These are phyloP conservation scores for Zygnema cylindricum DNA, from an alignment of 139 green algal genomes.

Conservation along the genomic window DNA sequence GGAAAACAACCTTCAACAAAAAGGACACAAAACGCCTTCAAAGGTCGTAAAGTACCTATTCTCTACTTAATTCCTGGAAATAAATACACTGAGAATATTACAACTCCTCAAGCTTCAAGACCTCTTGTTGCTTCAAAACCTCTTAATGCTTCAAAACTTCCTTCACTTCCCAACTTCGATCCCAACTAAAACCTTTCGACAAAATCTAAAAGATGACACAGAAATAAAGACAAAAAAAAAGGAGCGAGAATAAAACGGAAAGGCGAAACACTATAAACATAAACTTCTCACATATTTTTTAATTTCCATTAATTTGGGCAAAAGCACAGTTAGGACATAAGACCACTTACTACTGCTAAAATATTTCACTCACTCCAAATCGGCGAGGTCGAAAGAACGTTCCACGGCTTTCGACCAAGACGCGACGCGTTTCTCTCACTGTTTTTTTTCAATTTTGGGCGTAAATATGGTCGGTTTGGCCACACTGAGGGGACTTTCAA, in stretches of 20 bases:
- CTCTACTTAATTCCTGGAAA: too few species aligned
- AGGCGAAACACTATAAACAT: neutral
- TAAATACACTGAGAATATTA: neutral
- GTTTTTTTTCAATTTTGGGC: constrained; percentile 3
- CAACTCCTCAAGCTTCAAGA: neutral
- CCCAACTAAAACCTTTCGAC: too few species aligned
- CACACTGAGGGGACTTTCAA: neutral
- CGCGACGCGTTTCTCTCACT: constrained; percentile 6
- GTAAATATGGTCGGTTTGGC: constrained; percentile 16
- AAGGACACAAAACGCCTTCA: neutral
- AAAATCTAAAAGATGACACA: neutral
- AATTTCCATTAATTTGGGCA: too few species aligned
- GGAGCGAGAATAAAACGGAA: too few species aligned
- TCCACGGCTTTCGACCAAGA: constrained; percentile 22
- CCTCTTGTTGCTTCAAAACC: neutral
- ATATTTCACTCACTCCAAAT: too few species aligned
- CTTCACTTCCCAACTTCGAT: too few species aligned
- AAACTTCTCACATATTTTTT: constrained; percentile 17
- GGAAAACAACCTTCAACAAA: too few species aligned
- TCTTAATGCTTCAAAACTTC: too few species aligned
- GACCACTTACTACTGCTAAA: constrained; percentile 44
- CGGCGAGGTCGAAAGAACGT: too few species aligned
- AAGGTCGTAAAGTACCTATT: too few species aligned
- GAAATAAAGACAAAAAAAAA: neutral
- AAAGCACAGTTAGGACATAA: constrained; percentile 21